A percentile compares a stretch with the other conserved stretches of the same genome.
Evolutionary conservation across 202 grass and related monocot species (phyloP).

Genomic region (Bolboschoenoplectus hybrid): DNA sequence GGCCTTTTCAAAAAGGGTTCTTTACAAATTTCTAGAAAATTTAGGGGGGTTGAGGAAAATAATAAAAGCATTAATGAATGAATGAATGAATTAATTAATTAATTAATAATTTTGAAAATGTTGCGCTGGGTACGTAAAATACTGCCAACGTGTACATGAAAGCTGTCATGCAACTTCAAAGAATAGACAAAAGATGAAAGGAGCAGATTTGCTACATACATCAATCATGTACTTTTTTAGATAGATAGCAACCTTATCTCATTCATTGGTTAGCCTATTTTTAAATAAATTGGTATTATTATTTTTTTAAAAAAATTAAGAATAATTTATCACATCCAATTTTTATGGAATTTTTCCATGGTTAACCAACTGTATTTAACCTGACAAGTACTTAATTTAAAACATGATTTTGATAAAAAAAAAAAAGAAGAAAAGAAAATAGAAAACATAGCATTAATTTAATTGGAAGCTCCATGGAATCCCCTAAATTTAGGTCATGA

Average conservation of each 20-base stretch:
- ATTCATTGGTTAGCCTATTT: neutral
- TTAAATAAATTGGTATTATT: neutral
- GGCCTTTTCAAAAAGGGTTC: neutral
- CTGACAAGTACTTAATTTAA: no score
- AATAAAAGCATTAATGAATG: no score
- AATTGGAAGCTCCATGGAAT: neutral
- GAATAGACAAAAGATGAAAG: constrained; percentile 10
- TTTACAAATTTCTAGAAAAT: neutral
- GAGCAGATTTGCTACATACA: neutral
- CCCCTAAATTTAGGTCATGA: neutral
- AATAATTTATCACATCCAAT: no score
- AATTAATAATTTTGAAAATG: neutral
- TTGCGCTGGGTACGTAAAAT: constrained; percentile 6
- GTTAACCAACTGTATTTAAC: no score
- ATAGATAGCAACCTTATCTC: neutral
- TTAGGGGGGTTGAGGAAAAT: neutral
- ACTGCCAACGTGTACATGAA: neutral
- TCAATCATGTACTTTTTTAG: constrained; percentile 4
- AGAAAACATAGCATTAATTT: no score
- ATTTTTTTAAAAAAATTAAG: neutral
- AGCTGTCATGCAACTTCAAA: constrained; percentile 22
- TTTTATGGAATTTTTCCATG: no score
- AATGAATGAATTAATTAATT: no score
- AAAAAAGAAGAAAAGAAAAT: no score
- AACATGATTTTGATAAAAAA: neutral